Percentiles rank a stretch among this genome's conserved stretches.
These are phyloP conservation scores for Leishmania lainsoni DNA, from an alignment of 208 protist species.

Conservation along the genomic window DNA sequence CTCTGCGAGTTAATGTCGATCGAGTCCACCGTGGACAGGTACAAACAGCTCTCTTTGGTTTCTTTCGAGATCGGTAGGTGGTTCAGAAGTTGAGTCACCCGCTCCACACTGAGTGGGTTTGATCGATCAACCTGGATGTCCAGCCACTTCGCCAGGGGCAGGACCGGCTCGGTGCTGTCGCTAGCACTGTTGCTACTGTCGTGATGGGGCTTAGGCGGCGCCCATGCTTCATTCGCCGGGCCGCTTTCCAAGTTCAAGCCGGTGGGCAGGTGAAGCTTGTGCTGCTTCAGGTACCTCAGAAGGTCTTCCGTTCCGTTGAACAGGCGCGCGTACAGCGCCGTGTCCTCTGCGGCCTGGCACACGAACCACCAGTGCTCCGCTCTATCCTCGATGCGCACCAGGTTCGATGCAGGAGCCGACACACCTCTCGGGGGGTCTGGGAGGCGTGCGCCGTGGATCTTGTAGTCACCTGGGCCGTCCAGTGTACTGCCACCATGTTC, in stretches of 20 bases:
- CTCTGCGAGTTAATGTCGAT: constrained; percentile 32
- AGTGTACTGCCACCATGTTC: constrained; percentile 18
- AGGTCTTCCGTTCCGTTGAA: constrained; percentile 52
- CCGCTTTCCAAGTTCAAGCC: neutral
- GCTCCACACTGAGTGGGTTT: constrained; percentile 27
- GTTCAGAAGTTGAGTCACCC: constrained; percentile 52
- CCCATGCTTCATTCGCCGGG: neutral
- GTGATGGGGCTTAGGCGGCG: neutral
- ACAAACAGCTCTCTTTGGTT: constrained; percentile 67
- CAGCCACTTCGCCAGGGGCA: constrained; percentile 71
- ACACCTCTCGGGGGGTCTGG: neutral
- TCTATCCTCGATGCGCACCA: constrained; percentile 62
- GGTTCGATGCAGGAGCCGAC: constrained; percentile 24
- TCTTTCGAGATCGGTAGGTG: constrained; percentile 66
- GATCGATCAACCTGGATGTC: constrained; percentile 70
- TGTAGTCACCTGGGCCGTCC: neutral
- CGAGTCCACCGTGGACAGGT: constrained; percentile 60
- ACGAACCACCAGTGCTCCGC: constrained; percentile 81
- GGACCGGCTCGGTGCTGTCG: neutral
- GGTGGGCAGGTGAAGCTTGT: constrained; percentile 44
- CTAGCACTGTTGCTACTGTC: neutral
- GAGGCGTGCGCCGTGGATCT: neutral
- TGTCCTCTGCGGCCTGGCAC: constrained; percentile 40
- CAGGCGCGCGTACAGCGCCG: constrained; percentile 58
- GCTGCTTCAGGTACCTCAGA: constrained; percentile 42